A percentile compares a stretch with the other conserved stretches of the same genome.
phyloP scores from a whole-genome alignment of 306 rosid genomes.

The Pyrus communis region DNA sequence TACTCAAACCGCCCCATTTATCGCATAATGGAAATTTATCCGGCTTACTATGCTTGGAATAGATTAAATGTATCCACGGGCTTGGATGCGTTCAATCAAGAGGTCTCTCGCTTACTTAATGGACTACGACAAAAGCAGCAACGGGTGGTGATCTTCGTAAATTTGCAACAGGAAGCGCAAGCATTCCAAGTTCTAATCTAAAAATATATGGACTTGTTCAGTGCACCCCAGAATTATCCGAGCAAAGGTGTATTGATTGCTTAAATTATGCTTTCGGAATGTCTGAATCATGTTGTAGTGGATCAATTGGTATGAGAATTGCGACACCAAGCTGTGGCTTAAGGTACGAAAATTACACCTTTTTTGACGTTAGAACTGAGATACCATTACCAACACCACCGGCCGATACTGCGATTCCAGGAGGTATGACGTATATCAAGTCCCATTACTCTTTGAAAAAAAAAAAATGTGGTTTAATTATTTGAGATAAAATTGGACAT shows the following conservation, averaged over 20 bases:
- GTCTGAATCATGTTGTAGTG: neutral
- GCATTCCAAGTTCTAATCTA: neutral
- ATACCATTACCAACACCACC: neutral
- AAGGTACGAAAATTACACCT: neutral
- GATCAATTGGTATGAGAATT: neutral
- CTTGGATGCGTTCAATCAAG: neutral
- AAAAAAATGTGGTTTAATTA: neutral
- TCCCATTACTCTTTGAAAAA: neutral
- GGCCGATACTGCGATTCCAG: neutral
- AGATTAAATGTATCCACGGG: neutral
- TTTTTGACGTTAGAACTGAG: neutral
- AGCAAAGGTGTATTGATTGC: neutral
- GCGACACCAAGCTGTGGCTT: slow-evolving; percentile 3
- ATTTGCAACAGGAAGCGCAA: neutral
- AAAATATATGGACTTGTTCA: slow-evolving; percentile 8
- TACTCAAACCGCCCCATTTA: slow-evolving; percentile 7
- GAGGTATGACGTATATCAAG: neutral
- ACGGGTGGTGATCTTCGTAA: neutral
- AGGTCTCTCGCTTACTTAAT: neutral
- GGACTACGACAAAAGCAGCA: neutral
- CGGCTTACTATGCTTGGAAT: neutral
- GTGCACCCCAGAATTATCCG: slow-evolving; percentile 13
- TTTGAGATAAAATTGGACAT: neutral
- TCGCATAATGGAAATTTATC: neutral
- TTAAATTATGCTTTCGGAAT: neutral